These are phyloP conservation scores for Tephrocybe sp. DNA, from an alignment of 768 basidiomycete species.

Conservation along the genomic window DNA sequence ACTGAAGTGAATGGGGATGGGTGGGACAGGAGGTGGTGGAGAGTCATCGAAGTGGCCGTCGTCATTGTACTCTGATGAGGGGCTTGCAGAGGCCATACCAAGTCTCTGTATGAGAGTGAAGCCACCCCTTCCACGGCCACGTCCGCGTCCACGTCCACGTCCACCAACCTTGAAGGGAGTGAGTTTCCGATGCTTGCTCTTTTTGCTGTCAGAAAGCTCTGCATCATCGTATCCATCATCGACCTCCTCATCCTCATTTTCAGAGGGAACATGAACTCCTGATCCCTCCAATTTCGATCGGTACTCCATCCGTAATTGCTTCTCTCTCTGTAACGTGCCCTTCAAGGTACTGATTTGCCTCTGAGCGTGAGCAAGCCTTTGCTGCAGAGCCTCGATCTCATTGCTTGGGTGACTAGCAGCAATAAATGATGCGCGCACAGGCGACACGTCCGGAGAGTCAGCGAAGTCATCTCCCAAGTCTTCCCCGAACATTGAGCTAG, in stretches of 20 bases:
- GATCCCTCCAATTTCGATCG: slow-evolving; percentile 48
- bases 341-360: slow-evolving; percentile 83
- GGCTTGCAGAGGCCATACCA: slow-evolving; percentile 54
- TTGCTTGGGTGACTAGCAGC: slow-evolving; percentile 74
- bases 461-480: slow-evolving; percentile 45
- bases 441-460: slow-evolving; percentile 65
- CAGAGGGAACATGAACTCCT: slow-evolving; percentile 34
- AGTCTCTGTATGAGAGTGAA: slow-evolving; percentile 62
- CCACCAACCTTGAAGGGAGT: slow-evolving; percentile 60
- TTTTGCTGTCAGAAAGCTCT: slow-evolving; percentile 39
- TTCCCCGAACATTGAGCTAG: slow-evolving; percentile 34
- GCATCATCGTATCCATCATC: slow-evolving; percentile 42
- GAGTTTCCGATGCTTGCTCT: slow-evolving; percentile 33
- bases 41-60: slow-evolving; percentile 31
- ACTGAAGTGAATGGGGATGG: slow-evolving; percentile 37
- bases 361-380: slow-evolving; percentile 83
- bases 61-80: slow-evolving; percentile 49
- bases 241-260: slow-evolving; percentile 36
- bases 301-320: slow-evolving; percentile 74
- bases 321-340: slow-evolving; percentile 77
- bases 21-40: slow-evolving; percentile 40
- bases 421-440: slow-evolving; percentile 52
- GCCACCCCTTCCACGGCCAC: slow-evolving; percentile 52
- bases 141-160: slow-evolving; percentile 49
- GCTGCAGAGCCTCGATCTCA: slow-evolving; percentile 80